phyloP scores from a whole-genome alignment of 2,329 filamentous ascomycete genomes.

The Zymoseptoria pseudotritici region DNA sequence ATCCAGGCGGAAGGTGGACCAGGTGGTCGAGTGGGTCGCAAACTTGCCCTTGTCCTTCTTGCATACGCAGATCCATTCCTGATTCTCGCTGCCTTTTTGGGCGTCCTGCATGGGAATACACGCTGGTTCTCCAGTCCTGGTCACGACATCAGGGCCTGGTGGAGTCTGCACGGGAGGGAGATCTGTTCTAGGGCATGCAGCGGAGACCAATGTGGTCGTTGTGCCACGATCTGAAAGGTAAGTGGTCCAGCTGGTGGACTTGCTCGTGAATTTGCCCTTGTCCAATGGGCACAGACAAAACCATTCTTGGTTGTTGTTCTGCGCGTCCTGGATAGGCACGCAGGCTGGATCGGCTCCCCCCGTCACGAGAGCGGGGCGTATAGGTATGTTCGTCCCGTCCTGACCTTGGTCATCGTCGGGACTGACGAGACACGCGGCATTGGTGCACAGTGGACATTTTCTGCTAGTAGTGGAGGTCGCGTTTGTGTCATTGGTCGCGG shows the following conservation, averaged over 20 bases:
- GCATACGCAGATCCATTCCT: neutral
- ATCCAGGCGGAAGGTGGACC: neutral
- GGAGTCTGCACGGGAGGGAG: neutral
- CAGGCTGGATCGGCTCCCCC: neutral
- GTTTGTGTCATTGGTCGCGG: too few species aligned
- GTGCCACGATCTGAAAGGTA: neutral
- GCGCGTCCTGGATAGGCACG: neutral
- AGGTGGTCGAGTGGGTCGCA: neutral
- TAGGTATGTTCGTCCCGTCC: neutral
- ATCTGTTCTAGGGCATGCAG: neutral
- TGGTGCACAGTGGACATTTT: neutral
- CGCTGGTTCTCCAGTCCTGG: neutral
- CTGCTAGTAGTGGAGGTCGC: too few species aligned
- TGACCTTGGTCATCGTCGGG: neutral
- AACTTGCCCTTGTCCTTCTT: neutral
- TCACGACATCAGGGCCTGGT: neutral
- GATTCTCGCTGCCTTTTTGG: neutral
- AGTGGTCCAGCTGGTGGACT: neutral
- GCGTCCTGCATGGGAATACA: neutral
- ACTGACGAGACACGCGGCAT: neutral
- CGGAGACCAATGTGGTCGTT: neutral
- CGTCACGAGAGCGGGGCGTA: neutral
- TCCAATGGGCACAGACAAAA: neutral
- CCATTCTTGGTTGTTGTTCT: neutral
- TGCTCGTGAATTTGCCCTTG: neutral